These are phyloP conservation scores for Picochlorum sp. DNA, from an alignment of 139 green algal genomes.

Conservation along the genomic window DNA sequence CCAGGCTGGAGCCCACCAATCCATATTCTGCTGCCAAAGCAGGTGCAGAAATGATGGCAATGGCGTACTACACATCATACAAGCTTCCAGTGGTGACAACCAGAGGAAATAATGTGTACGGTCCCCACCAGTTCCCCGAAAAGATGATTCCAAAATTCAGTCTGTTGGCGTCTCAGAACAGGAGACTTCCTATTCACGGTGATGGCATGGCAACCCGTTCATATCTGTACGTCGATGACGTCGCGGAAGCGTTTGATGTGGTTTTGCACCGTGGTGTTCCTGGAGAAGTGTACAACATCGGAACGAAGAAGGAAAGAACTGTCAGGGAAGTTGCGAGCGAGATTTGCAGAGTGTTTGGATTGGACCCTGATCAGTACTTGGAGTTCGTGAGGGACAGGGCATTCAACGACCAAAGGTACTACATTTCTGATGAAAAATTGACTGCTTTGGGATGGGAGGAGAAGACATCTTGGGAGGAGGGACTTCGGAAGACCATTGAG, in stretches of 20 bases:
- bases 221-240: conserved; percentile 91
- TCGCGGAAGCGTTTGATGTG: conserved; percentile 82
- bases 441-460: conserved; percentile 84
- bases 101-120: conserved; percentile 98
- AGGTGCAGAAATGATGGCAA: conserved; percentile 96
- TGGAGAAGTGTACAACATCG: conserved; percentile 96
- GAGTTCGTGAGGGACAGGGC: conserved; percentile 60
- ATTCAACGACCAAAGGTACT: conserved; percentile 93
- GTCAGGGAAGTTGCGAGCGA: conserved; percentile 77
- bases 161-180: conserved; percentile 53
- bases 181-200: conserved; percentile 64
- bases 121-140: conserved; percentile 89
- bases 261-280: conserved; percentile 66
- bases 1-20: conserved; percentile 88
- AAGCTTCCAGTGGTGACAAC: conserved; percentile 90
- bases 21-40: conserved; percentile 96
- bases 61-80: conserved; percentile 78
- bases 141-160: conserved; percentile 72
- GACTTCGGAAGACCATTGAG: conserved; percentile 82
- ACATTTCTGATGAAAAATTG: conserved; percentile 91
- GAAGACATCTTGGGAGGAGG: conserved; percentile 78
- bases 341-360: conserved; percentile 46
- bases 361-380: conserved; percentile 37
- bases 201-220: conserved; percentile 33
- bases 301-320: conserved; percentile 83